Evolutionary conservation across 768 basidiomycete genomes (phyloP).

Genomic region (Pleurotus platypus): DNA sequence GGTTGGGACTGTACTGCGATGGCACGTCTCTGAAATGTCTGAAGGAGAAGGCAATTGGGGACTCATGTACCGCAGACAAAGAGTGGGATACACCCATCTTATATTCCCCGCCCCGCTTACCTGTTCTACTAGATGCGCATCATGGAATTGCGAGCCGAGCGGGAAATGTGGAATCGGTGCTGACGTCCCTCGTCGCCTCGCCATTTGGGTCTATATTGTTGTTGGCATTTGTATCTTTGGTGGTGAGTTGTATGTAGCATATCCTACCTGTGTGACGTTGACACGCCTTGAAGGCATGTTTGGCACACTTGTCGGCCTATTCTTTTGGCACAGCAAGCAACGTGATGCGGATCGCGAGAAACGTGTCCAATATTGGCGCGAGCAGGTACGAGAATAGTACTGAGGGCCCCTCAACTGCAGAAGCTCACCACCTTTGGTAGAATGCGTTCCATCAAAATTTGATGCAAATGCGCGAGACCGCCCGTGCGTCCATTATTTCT

Average conservation of each 20-base stretch:
- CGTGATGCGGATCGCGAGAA: slow-evolving; percentile 78
- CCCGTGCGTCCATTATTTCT: slow-evolving; percentile 62
- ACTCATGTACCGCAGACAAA: slow-evolving; percentile 50
- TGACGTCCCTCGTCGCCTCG: slow-evolving; percentile 59
- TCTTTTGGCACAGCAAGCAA: slow-evolving; percentile 65
- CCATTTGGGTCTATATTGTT: slow-evolving; percentile 66
- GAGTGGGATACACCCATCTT: slow-evolving; percentile 30
- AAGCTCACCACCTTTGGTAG: slow-evolving; percentile 26
- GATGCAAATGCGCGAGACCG: slow-evolving; percentile 73
- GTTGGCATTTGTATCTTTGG: slow-evolving; percentile 71
- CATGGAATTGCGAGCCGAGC: slow-evolving; percentile 66
- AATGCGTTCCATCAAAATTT: slow-evolving; percentile 81
- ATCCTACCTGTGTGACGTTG: no score
- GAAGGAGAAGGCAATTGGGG: slow-evolving; percentile 53
- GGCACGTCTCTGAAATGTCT: slow-evolving; percentile 53
- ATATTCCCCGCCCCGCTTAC: not conserved
- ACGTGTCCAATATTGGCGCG: slow-evolving; percentile 85
- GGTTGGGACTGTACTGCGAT: slow-evolving; percentile 74
- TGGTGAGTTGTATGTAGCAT: slow-evolving; percentile 39
- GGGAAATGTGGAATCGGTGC: slow-evolving; percentile 63
- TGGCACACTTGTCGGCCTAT: slow-evolving; percentile 65
- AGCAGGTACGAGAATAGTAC: slow-evolving; percentile 51
- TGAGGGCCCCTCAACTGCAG: not conserved
- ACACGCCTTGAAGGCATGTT: slow-evolving; percentile 55
- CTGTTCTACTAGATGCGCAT: slow-evolving; percentile 51